Base-by-base conservation (phyloP, 306 rosid species). In the Prunus campanulata region DNA sequence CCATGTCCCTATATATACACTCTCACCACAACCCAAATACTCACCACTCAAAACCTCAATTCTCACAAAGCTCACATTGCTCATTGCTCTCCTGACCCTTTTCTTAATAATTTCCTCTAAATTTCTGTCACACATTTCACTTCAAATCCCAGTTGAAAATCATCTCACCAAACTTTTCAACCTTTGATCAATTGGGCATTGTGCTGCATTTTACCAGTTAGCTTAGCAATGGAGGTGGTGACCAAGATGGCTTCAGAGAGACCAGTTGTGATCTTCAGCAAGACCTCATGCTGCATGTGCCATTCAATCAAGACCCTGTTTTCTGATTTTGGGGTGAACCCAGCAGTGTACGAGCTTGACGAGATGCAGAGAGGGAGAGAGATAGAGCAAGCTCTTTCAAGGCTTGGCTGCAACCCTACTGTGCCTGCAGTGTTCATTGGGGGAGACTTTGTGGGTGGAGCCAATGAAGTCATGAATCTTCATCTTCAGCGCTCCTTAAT, bases 211-310 rank as follows among this genome's bases (percentile, higher is more conserved):
- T 61, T 27, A 6, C 35, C 27, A 27, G n/a, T 8, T 27, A 25
- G 42, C 35, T 11, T 25, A 25, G 66, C 39, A 20, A 63, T 91
- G 99, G 99, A 96, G 3, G 83, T 84, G 16, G 93, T 96, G 54
- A 92, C 84, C 76, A 86, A 74, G 75, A 76, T 96, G 97, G 93
- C 76, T 11, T 80, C 97, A 7, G 98, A 96, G 87, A 96, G 87
- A 76, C 88, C 99, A 0, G 99, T 92, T 70, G 99, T 92, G 82
- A 91, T 96, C 79, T 96, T 96, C 87, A 96, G 99, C 93, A 93
- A 88, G 87, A 92, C 86, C 78, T 68, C 89, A 0, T 96, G 99
- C 77, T 89, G 96, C 87, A 90, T 96, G 87, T 88, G 97, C 63
- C 93, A 96, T 90, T 68, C 96, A 11, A 88, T 96, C 74, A 96